phyloP scores from a whole-genome alignment of 2,329 filamentous ascomycete species.

The Diplodia intermedia region DNA sequence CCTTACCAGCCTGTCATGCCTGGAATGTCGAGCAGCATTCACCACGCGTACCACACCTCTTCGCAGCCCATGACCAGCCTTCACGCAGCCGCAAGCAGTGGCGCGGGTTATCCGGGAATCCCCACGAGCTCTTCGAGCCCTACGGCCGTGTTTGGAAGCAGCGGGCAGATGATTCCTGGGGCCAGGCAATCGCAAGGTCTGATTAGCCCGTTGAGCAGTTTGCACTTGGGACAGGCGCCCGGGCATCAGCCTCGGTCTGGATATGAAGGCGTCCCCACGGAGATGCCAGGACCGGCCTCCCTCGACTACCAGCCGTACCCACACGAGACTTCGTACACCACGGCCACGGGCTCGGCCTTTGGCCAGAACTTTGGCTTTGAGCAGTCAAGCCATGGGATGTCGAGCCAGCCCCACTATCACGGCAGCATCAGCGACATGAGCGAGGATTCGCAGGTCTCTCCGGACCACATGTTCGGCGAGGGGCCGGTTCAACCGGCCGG shows the following conservation, averaged over 20 bases:
- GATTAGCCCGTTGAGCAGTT: slow-evolving; percentile 24
- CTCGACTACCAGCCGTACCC: slow-evolving; percentile 25
- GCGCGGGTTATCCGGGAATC: slow-evolving; percentile 2
- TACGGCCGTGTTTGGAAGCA: slow-evolving; percentile 14
- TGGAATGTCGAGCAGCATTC: slow-evolving; percentile 9
- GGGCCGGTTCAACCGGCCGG: slow-evolving; percentile 3
- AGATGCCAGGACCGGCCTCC: slow-evolving; percentile 20
- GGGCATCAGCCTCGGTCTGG: slow-evolving; percentile 22
- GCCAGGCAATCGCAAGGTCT: slow-evolving; percentile 17
- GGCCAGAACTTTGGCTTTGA: slow-evolving; percentile 30
- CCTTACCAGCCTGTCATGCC: slow-evolving; percentile 21
- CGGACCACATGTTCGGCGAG: slow-evolving; percentile 18
- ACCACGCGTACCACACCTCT: slow-evolving; percentile 17
- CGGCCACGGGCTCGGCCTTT: slow-evolving; percentile 15
- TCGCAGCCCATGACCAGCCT: slow-evolving; percentile 25
- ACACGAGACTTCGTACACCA: slow-evolving; percentile 22
- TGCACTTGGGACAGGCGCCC: slow-evolving; percentile 16
- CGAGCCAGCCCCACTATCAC: slow-evolving; percentile 19
- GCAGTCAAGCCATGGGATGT: slow-evolving; percentile 14
- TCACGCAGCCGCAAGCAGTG: slow-evolving; percentile 13
- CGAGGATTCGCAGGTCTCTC: slow-evolving; percentile 25
- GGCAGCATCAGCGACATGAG: slow-evolving; percentile 27
- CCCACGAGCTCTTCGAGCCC: slow-evolving; percentile 20
- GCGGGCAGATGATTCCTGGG: slow-evolving; percentile 16
- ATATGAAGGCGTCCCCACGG: slow-evolving; percentile 16